Evolutionary conservation across 2,329 filamentous ascomycete genomes (phyloP), one percentile per base, ranked within the genome.

Genomic region (Ophiocordyceps polyrhachis-furcata): DNA sequence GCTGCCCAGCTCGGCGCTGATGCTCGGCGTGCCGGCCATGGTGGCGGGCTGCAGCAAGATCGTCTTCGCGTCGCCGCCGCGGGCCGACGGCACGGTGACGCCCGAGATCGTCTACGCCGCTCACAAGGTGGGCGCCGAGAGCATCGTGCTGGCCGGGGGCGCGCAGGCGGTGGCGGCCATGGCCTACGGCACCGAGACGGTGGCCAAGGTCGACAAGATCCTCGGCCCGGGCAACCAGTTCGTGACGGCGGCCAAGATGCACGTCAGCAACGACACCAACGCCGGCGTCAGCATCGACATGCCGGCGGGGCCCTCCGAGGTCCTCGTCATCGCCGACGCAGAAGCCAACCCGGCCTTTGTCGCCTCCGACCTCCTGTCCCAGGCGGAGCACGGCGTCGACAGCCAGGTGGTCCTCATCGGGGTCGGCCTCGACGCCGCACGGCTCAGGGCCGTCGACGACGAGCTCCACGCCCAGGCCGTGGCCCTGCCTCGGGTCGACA

Each of bases 171-270:
- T 98, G 35, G 91, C 89, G 19, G 91, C 91, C 42, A 83, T 98
- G 81, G 91, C 91, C 2, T 98, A 98, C 64, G 91, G 91, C 42
- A 98, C 91, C 0, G 83, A 95, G 63, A 89, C 80, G 53, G 78
- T 98, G 43, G 84, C 71, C 62, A 98, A 98, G 68, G 91, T 98
- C 8, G 91, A 98, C 71, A 98, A 98, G 75, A 95, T 98, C 53
- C 76, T 96, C 13, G 91, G 91, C 0, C 91, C 91, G 3, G 91
- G 91, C 32, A 98, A 98, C 65, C 91, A 96, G 62, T 98, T 96
- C 58, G 91, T 98, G 38, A 98, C 91, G 0, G 91, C 91, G 1
- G 91, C 85, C 44, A 98, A 98, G 74, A 98, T 98, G 91, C 74
- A 88, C 54, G 91, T 98, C 40, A 85, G 82, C 63, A 98, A 98